Evolutionary conservation across 805 yeast species (phyloP), one percentile per base, ranked within the genome.

Genomic region (Helenozyma rhizophorensis): DNA sequence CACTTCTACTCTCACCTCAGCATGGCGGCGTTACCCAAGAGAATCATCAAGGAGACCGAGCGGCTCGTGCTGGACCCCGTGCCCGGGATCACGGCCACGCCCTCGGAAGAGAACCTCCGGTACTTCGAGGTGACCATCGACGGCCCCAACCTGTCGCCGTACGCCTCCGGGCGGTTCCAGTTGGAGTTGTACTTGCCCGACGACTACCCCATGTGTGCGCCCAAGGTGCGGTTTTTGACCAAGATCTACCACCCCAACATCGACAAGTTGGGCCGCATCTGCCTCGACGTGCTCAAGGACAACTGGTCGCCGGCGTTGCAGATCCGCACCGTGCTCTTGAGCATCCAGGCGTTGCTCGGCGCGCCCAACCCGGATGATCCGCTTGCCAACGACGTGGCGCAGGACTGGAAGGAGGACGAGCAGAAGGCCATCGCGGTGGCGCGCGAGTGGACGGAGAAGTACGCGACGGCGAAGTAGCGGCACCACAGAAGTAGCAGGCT

Each of bases 301-400:
- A 89, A 90, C 62, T 93, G 98, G 98, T 84, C 95, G 8, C 97
- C 98, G 4, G 98, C 98, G 0, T 69, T 90, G 39, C 97, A 93
- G 58, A 93, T 93, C 43, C 74, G 97, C 59, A 93, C 97, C 7
- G 83, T 93, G 15, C 65, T 93, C 41, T 68, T 93, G 36, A 85
- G 96, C 8, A 83, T 93, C 38, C 98, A 93, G 62, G 97, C 97
- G 0, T 66, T 93, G 36, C 65, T 93, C 32, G 96, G 95, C 2
- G 88, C 96, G 4, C 98, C 98, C 9, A 93, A 93, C 51, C 98
- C 98, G 2, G 96, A 93, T 56, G 98, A 93, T 60, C 98, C 98
- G 2, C 70, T 93, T 47, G 97, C 97, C 13, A 93, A 93, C 53
- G 97, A 93, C 46, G 98, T 93, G 25, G 98, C 98, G 2, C 89